Conservation (phyloP, 2,329 filamentous ascomycete species). For the Colletotrichum viniferum region DNA sequence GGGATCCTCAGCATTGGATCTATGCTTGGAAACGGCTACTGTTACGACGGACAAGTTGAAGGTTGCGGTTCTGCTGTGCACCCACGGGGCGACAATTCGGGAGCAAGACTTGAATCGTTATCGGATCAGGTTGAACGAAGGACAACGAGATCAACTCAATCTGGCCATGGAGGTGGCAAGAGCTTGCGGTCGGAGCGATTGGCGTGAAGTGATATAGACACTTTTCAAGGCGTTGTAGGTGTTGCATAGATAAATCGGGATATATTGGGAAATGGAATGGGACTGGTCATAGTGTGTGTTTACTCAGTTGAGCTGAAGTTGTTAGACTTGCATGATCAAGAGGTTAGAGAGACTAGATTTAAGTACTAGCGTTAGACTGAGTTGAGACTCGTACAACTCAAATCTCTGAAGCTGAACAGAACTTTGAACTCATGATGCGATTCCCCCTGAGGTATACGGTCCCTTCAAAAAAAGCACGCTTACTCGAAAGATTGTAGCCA, state of each 20-base stretch:
- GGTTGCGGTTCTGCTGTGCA: neutral
- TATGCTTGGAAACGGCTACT: neutral
- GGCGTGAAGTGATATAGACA: neutral
- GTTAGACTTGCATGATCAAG: neutral
- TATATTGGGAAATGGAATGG: neutral
- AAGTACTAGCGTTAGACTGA: rapidly evolving
- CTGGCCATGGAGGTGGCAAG: neutral
- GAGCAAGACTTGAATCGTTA: neutral
- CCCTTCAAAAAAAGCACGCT: no score
- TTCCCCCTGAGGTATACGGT: neutral
- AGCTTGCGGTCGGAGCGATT: neutral
- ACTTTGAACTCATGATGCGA: rapidly evolving
- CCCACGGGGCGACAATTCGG: neutral
- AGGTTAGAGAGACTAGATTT: neutral
- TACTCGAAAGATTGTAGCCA: neutral
- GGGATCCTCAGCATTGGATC: neutral
- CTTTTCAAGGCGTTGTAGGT: neutral
- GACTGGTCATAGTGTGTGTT: neutral
- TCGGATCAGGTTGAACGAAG: neutral
- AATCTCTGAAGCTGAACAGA: rapidly evolving
- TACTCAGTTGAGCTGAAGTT: neutral
- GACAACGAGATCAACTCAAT: neutral
- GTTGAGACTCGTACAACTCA: neutral
- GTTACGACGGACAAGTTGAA: neutral
- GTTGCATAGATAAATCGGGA: neutral